Evolutionary conservation across 2,329 filamentous ascomycete species (phyloP), one percentile per base, ranked within the genome.

Genomic region (Cytospora mali): DNA sequence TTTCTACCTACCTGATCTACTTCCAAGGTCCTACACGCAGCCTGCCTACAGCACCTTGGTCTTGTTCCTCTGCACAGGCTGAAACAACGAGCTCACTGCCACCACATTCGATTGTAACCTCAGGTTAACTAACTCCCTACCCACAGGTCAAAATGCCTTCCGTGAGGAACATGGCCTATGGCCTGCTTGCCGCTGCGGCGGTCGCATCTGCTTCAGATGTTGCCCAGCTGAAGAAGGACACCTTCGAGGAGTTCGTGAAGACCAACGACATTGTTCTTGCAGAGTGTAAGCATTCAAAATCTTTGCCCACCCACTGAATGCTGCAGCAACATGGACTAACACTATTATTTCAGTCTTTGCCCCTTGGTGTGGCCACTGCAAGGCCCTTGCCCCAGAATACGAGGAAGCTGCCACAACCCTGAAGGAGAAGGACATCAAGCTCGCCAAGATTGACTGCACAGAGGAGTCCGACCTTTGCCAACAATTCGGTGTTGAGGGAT

Each of bases 291-390:
- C 80, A 48, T 52, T 42, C 56, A 46, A 60, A 61, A 39, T 27
- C 48, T 53, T 33, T 18, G n/a, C n/a, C 14, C 6, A 42, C 61
- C 42, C 14, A 27, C 39, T 51, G 18, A 23, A 13, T 27, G 16
- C 6, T n/a, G 21, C 28, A 50, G 29, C 54, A 25, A 49, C 14
- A 29, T 33, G 7, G 25, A 33, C 29, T 25, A 23, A 65, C 54
- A 48, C 42, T 28, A 18, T 14, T 27, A 27, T n/a, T 11, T 62
- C 67, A 92, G 90, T 97, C 87, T 97, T 92, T 77, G 94, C 94
- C 69, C 93, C 94, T 71, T 96, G 94, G 93, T 96, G 91, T 72
- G 94, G 93, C 69, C 94, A 98, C 85, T 98, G 94, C 90, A 98
- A 99, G 85, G 94, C 94, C 65, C 91, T 99, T 69, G 95, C 91